phyloP scores from a whole-genome alignment of 257 asterid genomes.

The Nemophila menziesii region DNA sequence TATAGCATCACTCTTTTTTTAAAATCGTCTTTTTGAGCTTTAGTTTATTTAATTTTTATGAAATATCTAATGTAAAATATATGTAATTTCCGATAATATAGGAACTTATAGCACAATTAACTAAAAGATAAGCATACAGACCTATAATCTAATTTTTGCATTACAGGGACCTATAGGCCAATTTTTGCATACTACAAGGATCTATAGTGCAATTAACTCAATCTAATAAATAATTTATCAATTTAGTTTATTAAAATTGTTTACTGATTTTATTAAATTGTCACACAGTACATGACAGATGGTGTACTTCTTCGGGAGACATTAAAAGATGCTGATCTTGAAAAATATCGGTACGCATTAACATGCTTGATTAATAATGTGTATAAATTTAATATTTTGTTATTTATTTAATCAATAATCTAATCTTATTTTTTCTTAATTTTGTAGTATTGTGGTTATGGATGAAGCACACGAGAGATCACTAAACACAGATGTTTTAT shows the following conservation, averaged over 20 bases:
- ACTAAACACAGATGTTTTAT: slow-evolving; percentile 74
- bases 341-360: slow-evolving; percentile 65
- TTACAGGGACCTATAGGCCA: no score
- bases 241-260: background rate
- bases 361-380: slow-evolving; percentile 1
- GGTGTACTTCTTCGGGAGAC: slow-evolving; percentile 97
- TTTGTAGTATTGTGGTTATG: slow-evolving; percentile 70
- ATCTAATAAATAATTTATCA: no score
- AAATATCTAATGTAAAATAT: no score
- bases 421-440: slow-evolving; percentile 10
- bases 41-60: no score
- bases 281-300: slow-evolving; percentile 93
- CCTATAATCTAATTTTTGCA: no score
- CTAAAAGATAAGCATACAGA: no score
- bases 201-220: no score
- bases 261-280: background rate
- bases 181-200: no score
- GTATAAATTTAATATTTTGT: background rate
- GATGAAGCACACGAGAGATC: slow-evolving; percentile 99
- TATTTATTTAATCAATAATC: background rate
- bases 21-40: no score
- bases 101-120: no score
- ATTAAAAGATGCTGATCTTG: slow-evolving; percentile 85
- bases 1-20: no score
- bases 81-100: no score